Evolutionary conservation across 192 early-diverging fungal genomes (phyloP).

Genomic region (Backusella westeae): DNA sequence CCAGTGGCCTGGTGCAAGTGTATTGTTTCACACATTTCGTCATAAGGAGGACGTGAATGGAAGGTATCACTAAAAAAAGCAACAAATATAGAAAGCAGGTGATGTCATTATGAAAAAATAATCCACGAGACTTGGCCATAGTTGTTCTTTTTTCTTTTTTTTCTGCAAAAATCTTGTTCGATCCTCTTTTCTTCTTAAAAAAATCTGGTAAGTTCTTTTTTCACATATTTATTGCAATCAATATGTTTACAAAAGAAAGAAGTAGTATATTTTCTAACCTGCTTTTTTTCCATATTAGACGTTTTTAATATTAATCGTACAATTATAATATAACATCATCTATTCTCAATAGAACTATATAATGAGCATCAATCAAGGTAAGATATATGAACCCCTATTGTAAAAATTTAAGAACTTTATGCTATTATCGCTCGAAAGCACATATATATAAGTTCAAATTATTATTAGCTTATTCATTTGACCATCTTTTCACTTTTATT

Average conservation of each 20-base stretch:
- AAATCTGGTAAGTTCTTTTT: background rate
- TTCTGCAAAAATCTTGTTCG: background rate
- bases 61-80: background rate
- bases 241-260: no score
- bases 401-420: background rate
- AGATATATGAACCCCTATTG: background rate
- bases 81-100: background rate
- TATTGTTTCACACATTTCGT: background rate
- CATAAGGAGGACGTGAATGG: background rate
- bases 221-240: background rate
- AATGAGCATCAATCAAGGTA: background rate
- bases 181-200: background rate
- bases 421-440: background rate
- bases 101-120: slow-evolving; percentile 7
- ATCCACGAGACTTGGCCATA: background rate
- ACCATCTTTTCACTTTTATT: background rate
- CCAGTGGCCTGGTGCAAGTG: background rate
- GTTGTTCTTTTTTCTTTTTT: background rate
- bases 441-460: background rate
- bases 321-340: background rate
- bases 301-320: background rate
- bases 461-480: background rate
- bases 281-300: background rate
- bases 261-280: background rate
- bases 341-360: background rate